Evolutionary conservation across 352 stramenopile species (phyloP), one percentile per base, ranked within the genome.

Genomic region (Globisporangium cylindrosporum): DNA sequence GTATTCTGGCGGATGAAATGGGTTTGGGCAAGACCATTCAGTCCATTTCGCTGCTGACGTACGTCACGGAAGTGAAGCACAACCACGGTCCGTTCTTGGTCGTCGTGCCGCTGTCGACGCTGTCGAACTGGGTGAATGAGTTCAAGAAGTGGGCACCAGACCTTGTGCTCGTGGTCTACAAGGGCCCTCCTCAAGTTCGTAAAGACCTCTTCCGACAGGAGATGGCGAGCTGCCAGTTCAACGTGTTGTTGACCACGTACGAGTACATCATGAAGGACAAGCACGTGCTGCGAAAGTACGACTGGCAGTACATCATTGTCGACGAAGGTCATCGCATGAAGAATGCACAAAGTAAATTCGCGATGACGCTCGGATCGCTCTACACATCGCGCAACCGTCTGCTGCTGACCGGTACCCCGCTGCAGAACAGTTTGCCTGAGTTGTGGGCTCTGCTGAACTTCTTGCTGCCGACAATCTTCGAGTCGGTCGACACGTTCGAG

Each of bases 1-100:
- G 98, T 32, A 99, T 99, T 69, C 75, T 99, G 46, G 98, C 98
- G 0, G 98, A 99, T 83, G 97, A 99, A 74, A 98, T 98, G 95
- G 92, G 95, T 59, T 74, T 96, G 7, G 88, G 88, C 24, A 96
- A 96, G 68, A 96, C 88, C 9, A 96, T 96, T 62, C 88, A 96
- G 71, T 91, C 85, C 0, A 96, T 96, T 61, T 91, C 86, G 22
- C 68, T 96, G 62, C 73, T 96, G 32, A 94, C 88, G 32, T 94
- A 96, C 69, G 73, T 95, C 12, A 91, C 82, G 34, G 84, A 93
- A 49, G 78, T 94, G 43, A 92, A 91, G 72, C 84, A 94, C 74
- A 94, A 95, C 66, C 85, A 92, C 69, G 95, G 96, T 0, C 98
- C 98, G 25, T 99, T 99, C 73, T 81, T 99, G 0, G 92, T 99